Base-by-base conservation (phyloP, 257 asterid genomes). In the Plectranthus barbatus region DNA sequence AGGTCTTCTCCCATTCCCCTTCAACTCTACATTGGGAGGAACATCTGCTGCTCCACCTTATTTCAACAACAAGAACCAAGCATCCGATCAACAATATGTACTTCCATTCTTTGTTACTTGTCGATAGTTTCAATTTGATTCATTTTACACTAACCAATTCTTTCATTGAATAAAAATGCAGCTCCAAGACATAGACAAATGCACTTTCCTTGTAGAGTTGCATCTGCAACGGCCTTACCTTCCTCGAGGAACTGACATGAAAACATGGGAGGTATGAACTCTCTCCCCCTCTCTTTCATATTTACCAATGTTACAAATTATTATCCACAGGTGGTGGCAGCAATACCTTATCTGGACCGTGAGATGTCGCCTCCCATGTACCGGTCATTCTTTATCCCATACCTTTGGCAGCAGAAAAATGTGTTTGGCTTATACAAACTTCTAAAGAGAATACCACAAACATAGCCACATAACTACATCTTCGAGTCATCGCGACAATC, bases 1-100 rank as follows among this genome's bases (percentile, higher is more conserved):
- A 47, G 99, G 99, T 67, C 97, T 93, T 65, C 99, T 93, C 51
- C 97, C 99, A 1, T 71, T 93, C 46, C 99, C 95, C 0, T 93
- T 93, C 66, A 90, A 93, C 80, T 77, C 95, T 39, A 79, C 96
- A 57, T 61, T 87, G 79, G 99, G 96, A 15, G 99, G 99, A 65
- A 93, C 96, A 39, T 82, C 94, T 7, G 95, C 95, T 4, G 90
- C 97, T 56, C 99, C 96, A 15, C 36, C 86, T 36, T 84, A 93
- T 75, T 93, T 93, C 83, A 93, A 90, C 84, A 71, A 90, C 69
- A 85, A 84, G 80, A 93, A 93, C 83, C 84, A 73, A 73, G 95
- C 99, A 56, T 87, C 97, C n/a, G 84, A 86, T 51, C 77, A 73
- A 68, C 99, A 93, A 93, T 93, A 71, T 66, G 99, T 93, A 93